Evolutionary conservation across 1,139 yeast genomes (phyloP).

Genomic region (Schwanniomyces etchellsii): DNA sequence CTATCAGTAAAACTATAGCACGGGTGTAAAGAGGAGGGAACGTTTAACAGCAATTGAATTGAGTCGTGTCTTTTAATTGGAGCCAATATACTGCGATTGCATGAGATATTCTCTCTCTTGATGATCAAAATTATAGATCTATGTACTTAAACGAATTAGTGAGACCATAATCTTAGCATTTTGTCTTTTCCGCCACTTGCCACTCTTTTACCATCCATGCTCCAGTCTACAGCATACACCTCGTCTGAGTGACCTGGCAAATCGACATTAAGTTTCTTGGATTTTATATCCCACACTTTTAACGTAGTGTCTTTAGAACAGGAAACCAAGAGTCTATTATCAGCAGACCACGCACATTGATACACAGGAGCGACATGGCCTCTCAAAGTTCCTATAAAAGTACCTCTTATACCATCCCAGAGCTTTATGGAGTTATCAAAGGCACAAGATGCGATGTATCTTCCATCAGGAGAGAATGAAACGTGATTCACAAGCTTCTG

Average conservation of each 20-base stretch:
- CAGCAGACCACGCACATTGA: constrained; percentile 99
- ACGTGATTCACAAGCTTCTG: constrained; percentile 96
- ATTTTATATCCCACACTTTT: constrained; percentile 93
- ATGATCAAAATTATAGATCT: too few species aligned
- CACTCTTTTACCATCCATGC: constrained; percentile 86
- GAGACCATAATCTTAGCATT: constrained; percentile 89
- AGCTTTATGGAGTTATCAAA: constrained; percentile 91
- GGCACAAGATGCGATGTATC: constrained; percentile 85
- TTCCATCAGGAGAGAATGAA: constrained; percentile 92
- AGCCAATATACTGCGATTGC: too few species aligned
- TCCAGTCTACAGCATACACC: constrained; percentile 97
- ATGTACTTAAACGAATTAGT: constrained; percentile 29
- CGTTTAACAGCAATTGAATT: too few species aligned
- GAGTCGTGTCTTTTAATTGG: too few species aligned
- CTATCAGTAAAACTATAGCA: too few species aligned
- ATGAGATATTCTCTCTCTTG: too few species aligned
- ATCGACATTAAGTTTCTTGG: constrained; percentile 78
- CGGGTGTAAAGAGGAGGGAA: too few species aligned
- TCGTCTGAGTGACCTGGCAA: constrained; percentile 96
- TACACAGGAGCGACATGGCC: constrained; percentile 98
- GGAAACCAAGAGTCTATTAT: constrained; percentile 82
- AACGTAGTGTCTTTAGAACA: constrained; percentile 95
- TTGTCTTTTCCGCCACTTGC: constrained; percentile 98
- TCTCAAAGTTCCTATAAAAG: constrained; percentile 80
- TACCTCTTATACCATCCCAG: constrained; percentile 95